These are phyloP conservation scores for Lolium rigidum DNA, from an alignment of 176 grass and related monocot species.

Conservation along the genomic window DNA sequence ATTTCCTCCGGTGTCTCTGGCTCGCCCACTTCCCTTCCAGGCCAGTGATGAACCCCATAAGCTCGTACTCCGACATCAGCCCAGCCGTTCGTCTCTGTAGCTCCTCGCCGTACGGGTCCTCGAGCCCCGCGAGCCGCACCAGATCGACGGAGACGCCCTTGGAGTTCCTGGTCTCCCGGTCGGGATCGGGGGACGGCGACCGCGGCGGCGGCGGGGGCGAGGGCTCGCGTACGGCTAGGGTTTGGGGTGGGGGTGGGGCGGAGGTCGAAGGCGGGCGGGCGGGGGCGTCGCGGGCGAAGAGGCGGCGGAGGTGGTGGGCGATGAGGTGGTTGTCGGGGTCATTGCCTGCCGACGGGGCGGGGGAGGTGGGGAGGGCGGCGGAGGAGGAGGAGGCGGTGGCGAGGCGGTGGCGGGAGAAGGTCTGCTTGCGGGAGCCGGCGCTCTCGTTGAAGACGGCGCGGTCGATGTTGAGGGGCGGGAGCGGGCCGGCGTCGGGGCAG, in stretches of 20 bases:
- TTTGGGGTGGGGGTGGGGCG: constrained; percentile 38
- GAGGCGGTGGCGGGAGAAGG: constrained; percentile 80
- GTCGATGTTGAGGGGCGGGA: constrained; percentile 74
- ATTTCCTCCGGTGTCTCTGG: constrained; percentile 64
- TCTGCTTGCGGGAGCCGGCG: constrained; percentile 90
- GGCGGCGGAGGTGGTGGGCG: constrained; percentile 58
- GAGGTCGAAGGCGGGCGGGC: constrained; percentile 28
- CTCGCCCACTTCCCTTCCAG: constrained; percentile 69
- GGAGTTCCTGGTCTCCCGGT: constrained; percentile 64
- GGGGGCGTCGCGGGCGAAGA: constrained; percentile 55
- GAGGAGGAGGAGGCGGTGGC: constrained; percentile 40
- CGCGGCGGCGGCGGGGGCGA: neutral
- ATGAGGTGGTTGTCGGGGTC: constrained; percentile 39
- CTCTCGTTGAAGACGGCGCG: constrained; percentile 93
- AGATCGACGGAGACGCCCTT: constrained; percentile 75
- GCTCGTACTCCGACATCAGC: constrained; percentile 56
- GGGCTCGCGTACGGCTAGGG: constrained; percentile 43
- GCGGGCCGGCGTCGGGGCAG: constrained; percentile 54
- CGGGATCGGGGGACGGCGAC: constrained; percentile 44
- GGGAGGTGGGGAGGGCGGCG: constrained; percentile 20
- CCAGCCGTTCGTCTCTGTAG: constrained; percentile 60
- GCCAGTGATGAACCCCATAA: constrained; percentile 71
- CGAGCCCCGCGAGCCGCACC: constrained; percentile 50
- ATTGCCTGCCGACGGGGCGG: constrained; percentile 4
- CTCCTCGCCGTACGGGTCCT: constrained; percentile 65